Evolutionary conservation across 2,329 filamentous ascomycete genomes (phyloP).

Genomic region (Ophiostoma angusticollis): DNA sequence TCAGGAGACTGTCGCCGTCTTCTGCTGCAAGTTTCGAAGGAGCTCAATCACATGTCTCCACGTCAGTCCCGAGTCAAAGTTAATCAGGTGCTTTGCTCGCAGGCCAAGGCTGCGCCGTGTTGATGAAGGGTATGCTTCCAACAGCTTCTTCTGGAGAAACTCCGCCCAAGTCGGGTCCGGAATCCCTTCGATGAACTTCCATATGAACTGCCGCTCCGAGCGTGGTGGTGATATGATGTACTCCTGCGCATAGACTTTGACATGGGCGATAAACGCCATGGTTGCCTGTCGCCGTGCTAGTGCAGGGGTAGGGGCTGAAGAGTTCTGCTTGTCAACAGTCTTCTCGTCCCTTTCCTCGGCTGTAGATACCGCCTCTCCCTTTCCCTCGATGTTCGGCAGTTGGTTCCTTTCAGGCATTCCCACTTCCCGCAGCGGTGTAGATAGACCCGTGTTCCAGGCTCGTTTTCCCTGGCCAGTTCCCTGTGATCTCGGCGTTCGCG

Average conservation of each 20-base stretch:
- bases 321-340: neutral
- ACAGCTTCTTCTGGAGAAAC: constrained; percentile 10
- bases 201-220: constrained; percentile 14
- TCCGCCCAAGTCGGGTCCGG: constrained; percentile 8
- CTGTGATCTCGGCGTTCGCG: no score
- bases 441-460: no score
- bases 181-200: constrained; percentile 13
- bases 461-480: no score
- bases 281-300: constrained; percentile 4
- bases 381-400: no score
- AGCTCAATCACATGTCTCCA: constrained; percentile 10
- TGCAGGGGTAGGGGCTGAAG: neutral
- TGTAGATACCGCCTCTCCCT: no score
- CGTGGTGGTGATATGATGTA: constrained; percentile 7
- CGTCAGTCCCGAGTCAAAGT: constrained; percentile 9
- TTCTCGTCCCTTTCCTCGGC: no score
- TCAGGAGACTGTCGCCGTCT: neutral
- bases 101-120: constrained; percentile 10
- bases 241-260: neutral
- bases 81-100: constrained; percentile 12
- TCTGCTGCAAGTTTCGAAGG: constrained; percentile 8
- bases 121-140: constrained; percentile 6
- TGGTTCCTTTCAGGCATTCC: no score
- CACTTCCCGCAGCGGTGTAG: no score
- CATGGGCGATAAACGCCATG: constrained; percentile 7